phyloP scores from a whole-genome alignment of 345 rosid species.

The Trapa bicornis region DNA sequence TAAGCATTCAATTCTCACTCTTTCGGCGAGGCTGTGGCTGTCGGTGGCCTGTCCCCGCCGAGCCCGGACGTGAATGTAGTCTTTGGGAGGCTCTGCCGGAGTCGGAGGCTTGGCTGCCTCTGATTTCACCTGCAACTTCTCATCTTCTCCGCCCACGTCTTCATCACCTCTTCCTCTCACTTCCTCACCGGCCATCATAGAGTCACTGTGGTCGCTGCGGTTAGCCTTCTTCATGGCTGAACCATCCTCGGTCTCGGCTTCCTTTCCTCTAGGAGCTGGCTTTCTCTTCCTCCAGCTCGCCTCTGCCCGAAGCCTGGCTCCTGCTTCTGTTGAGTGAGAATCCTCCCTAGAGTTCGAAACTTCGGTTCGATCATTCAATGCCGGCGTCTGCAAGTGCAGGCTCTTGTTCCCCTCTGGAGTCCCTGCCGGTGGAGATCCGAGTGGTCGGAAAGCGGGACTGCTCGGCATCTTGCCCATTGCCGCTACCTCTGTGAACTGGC shows the following conservation, averaged over 20 bases:
- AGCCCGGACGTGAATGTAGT: conserved; percentile 83
- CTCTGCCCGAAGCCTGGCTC: conserved; percentile 16
- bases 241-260: conserved; percentile 23
- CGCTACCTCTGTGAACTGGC: conserved; percentile 17
- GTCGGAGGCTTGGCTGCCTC: conserved; percentile 15
- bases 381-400: conserved; percentile 6
- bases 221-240: conserved; percentile 25
- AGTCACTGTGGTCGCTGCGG: conserved; percentile 5
- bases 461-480: conserved; percentile 38
- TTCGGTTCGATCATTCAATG: conserved; percentile 22
- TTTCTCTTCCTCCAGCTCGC: conserved; percentile 53
- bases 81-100: conserved; percentile 37
- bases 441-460: conserved; percentile 36
- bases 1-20: conserved; percentile 15
- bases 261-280: conserved; percentile 37
- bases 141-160: conserved; percentile 11
- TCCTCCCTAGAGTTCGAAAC: conserved; percentile 38
- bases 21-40: conserved; percentile 51
- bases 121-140: conserved; percentile 9
- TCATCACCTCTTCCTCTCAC: conserved; percentile 8
- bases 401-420: too few species aligned
- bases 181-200: conserved; percentile 22
- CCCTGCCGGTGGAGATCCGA: conserved; percentile 22
- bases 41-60: conserved; percentile 69
- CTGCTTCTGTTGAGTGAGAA: conserved; percentile 9